These are phyloP conservation scores for Pseudogymnoascus sp. DNA, from an alignment of 2,329 filamentous ascomycete species.

Conservation along the genomic window DNA sequence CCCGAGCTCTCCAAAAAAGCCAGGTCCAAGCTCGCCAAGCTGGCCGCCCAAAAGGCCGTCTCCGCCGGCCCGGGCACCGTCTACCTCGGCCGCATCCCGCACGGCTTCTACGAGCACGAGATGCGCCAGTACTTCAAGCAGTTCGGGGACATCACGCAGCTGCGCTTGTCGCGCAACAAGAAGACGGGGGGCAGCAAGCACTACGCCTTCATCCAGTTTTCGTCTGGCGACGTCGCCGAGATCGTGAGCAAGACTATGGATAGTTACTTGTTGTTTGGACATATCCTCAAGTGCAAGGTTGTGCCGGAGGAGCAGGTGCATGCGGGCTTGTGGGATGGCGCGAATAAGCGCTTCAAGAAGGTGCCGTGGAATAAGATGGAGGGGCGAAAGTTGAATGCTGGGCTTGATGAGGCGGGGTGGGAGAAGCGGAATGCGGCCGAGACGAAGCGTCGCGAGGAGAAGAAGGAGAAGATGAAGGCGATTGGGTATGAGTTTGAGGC, in stretches of 20 bases:
- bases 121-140: slow-evolving; percentile 91
- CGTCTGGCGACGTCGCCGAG: slow-evolving; percentile 66
- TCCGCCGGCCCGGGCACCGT: slow-evolving; percentile 64
- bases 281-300: slow-evolving; percentile 80
- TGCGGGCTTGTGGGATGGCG: slow-evolving; percentile 77
- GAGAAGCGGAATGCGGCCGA: slow-evolving; percentile 64
- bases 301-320: slow-evolving; percentile 72
- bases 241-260: slow-evolving; percentile 96
- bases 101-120: slow-evolving; percentile 95
- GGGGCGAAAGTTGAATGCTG: slow-evolving; percentile 63
- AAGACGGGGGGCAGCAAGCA: slow-evolving; percentile 87
- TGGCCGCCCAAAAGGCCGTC: slow-evolving; percentile 31
- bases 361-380: slow-evolving; percentile 84
- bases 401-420: slow-evolving; percentile 70
- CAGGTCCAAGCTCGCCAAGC: slow-evolving; percentile 35
- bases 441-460: slow-evolving; percentile 57
- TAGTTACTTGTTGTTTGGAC: slow-evolving; percentile 91
- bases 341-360: slow-evolving; percentile 80
- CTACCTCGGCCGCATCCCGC: slow-evolving; percentile 84
- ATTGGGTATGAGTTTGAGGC: slow-evolving; percentile 77
- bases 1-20: slow-evolving; percentile 19
- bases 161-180: slow-evolving; percentile 85
- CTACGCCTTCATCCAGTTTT: slow-evolving; percentile 90
- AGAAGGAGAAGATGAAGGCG: slow-evolving; percentile 66
- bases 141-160: slow-evolving; percentile 70